Base-by-base conservation (phyloP, 78 protist species). In the Bodo saltans region DNA sequence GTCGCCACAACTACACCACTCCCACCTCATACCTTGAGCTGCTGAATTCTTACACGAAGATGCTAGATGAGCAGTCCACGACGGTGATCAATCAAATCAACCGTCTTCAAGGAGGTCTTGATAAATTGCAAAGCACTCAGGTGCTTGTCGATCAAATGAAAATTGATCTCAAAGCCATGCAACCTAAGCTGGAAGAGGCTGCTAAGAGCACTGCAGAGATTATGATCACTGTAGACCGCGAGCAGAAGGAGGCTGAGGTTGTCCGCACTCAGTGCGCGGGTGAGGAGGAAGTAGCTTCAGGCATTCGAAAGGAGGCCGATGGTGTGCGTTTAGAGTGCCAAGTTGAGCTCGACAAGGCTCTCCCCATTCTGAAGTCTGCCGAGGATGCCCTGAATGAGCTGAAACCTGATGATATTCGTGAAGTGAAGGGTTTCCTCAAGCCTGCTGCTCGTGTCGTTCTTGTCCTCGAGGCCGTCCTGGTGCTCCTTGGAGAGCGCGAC, bases 11-110 rank as follows among this genome's bases (percentile, higher is more conserved):
- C 79, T 90, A 93, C 86, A 74, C 79, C 8, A 88, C 94, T 35
- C 93, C 96, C 27, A 88, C 90, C 42, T 76, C 83, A 38, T 93
- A 89, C 89, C 86, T 90, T 25, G 91, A 90, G 83, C 87, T 90
- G 74, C 72, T 93, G 68, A 30, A 71, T 28, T 37, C 79, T 40
- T 90, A 84, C 87, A 3, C 40, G 73, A 1, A 12, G n/a, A 27
- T 86, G 84, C 83, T 88, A 12, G 80, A 42, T n/a, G 79, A 82
- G 75, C 88, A 88, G 78, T 34, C n/a, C 70, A 71, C 38, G 0
- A 68, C 38, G 42, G 41, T 92, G 34, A 3, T 0, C 12, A 1
- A 0, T 29, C 1, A 42, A 21, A 33, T 79, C 34, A 40, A 30
- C 32, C 78, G 90, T 26, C 53, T 47, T 68, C 70, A 42, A 33